phyloP scores from a whole-genome alignment of 192 early-diverging fungal genomes.

The Coemansia furcata region DNA sequence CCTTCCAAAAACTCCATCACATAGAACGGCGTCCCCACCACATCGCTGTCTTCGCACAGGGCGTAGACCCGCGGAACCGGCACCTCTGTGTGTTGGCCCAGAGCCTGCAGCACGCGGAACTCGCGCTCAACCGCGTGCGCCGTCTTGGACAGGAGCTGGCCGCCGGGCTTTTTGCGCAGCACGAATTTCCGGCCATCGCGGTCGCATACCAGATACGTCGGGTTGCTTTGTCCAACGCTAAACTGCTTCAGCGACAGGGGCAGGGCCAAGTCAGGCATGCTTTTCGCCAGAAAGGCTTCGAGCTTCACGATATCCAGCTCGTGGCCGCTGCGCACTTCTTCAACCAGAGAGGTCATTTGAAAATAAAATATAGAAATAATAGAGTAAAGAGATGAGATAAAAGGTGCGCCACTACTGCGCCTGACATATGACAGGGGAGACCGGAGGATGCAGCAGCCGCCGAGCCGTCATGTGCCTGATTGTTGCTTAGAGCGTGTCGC shows the following conservation, averaged over 20 bases:
- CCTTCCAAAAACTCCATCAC: slow-evolving; percentile 90
- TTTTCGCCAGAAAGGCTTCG: slow-evolving; percentile 57
- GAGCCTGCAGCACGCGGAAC: slow-evolving; percentile 74
- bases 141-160: slow-evolving; percentile 75
- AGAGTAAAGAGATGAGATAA: background rate
- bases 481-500: slow-evolving; percentile 49
- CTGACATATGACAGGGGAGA: background rate
- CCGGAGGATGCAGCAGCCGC: background rate
- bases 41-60: slow-evolving; percentile 80
- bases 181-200: slow-evolving; percentile 68
- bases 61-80: slow-evolving; percentile 87
- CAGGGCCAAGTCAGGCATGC: slow-evolving; percentile 54
- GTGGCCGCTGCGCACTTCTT: slow-evolving; percentile 47
- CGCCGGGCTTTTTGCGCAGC: slow-evolving; percentile 91
- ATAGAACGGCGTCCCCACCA: slow-evolving; percentile 94
- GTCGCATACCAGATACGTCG: slow-evolving; percentile 84
- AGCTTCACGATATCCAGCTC: slow-evolving; percentile 63
- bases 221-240: slow-evolving; percentile 90
- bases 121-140: slow-evolving; percentile 95
- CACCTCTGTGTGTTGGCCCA: slow-evolving; percentile 69
- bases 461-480: background rate
- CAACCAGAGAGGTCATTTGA: slow-evolving; percentile 17
- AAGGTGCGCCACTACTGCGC: background rate
- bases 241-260: slow-evolving; percentile 84
- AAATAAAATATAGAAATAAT: background rate